Base-by-base conservation (phyloP, 129 eudicot species). In the Centaurea solstitialis region DNA sequence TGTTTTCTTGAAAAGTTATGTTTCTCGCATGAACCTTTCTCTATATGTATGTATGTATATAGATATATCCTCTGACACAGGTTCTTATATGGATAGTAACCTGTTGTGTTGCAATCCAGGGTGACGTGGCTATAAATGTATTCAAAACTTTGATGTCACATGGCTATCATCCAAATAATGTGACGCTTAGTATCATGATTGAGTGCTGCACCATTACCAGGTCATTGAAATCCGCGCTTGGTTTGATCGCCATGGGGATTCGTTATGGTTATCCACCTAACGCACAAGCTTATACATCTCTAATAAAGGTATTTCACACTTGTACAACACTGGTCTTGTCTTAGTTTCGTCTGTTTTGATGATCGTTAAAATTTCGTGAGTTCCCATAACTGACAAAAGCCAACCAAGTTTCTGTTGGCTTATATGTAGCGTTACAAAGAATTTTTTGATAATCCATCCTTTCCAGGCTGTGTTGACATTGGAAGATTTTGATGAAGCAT, bases 101-200 rank as follows among this genome's bases (percentile, higher is more conserved):
- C 64, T 35, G 21, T 59, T 26, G 74, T 69, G 13, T 73, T 83
- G 72, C 23, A 61, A 68, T 83, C 72, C 87, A 95, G 99, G 80
- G 81, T 90, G 70, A 83, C 28, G 61, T 75, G 89, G 98, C 95
- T 4, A 62, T 87, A 70, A 80, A 87, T 72, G 87, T 86, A 39
- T 91, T 93, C 86, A 91, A 83, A 87, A 75, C 75, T 72, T 87
- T 96, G 92, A 78, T 81, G 84, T 75, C 77, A 68, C 85, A 73
- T 82, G 97, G 95, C 41, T 77, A 86, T 79, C 78, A 65, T 18
- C 91, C 92, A 35, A 87, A 89, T 84, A 84, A 78, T 47, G 88
- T 84, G 67, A 95, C 97, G 28, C 91, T 85, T 59, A 88, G 20
- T 84, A 91, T 89, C 77, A 91, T 95, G 98, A 91, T 95, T 70